Evolutionary conservation across 192 early-diverging fungal genomes (phyloP).

Genomic region (Chytriomyces hyalinus): DNA sequence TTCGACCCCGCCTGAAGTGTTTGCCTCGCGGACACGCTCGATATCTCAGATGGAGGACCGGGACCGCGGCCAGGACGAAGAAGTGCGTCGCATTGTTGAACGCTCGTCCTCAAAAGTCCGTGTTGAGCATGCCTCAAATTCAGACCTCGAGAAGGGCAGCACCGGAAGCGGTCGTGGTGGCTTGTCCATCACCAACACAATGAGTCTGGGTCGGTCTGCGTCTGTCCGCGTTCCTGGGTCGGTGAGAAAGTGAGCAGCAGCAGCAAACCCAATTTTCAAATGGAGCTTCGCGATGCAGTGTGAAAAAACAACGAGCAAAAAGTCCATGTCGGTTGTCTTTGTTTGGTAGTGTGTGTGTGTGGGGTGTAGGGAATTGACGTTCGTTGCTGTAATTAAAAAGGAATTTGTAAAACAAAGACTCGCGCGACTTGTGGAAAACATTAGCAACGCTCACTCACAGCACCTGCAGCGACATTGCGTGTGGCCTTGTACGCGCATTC

Average conservation of each 20-base stretch:
- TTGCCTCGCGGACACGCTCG: conserved; percentile 33
- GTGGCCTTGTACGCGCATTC: too few relatives aligned
- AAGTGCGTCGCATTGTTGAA: conserved; percentile 8
- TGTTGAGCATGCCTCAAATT: conserved; percentile 20
- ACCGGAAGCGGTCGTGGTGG: too few relatives aligned
- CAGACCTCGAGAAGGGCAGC: conserved; percentile 21
- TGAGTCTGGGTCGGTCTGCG: conserved; percentile 8
- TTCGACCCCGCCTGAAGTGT: conserved; percentile 34
- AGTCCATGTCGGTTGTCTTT: too few relatives aligned
- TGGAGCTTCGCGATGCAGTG: too few relatives aligned
- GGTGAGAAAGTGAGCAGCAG: conserved; percentile 9
- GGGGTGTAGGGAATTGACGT: too few relatives aligned
- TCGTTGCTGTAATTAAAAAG: too few relatives aligned
- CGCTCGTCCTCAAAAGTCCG: conserved; percentile 15
- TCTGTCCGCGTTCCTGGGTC: conserved; percentile 28
- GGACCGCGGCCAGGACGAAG: conserved; percentile 28
- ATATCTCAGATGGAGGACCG: conserved; percentile 40
- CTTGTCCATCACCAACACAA: neutral
- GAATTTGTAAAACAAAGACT: too few relatives aligned
- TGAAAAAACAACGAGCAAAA: too few relatives aligned
- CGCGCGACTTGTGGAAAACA: too few relatives aligned
- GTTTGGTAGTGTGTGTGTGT: too few relatives aligned
- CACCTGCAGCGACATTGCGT: too few relatives aligned
- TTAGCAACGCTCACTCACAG: too few relatives aligned
- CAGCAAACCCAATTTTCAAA: neutral